phyloP scores from a whole-genome alignment of 345 rosid genomes.

The Mercurialis annua region DNA sequence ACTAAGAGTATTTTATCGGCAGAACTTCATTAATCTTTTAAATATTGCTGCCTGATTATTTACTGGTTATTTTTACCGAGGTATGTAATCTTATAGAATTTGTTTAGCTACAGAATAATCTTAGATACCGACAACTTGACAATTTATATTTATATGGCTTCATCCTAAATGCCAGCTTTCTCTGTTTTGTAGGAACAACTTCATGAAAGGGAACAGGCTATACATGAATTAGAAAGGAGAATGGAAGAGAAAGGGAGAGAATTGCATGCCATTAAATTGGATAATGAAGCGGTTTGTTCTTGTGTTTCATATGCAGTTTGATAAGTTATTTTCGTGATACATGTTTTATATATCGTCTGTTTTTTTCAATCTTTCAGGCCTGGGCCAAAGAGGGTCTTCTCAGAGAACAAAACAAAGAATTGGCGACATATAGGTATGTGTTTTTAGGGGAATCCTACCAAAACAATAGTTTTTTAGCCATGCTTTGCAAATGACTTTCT shows the following conservation, averaged over 20 bases:
- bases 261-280: conserved; percentile 76
- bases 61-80: not conserved
- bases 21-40: not conserved
- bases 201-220: conserved; percentile 54
- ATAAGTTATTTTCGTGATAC: not conserved
- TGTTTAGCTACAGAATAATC: not conserved
- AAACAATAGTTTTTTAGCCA: not conserved
- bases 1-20: not conserved
- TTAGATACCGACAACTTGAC: not conserved
- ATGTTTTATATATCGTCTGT: conserved; percentile 14
- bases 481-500: not conserved
- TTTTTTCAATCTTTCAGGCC: conserved; percentile 41
- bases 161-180: not conserved
- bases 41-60: not conserved
- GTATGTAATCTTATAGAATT: not conserved
- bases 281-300: conserved; percentile 75
- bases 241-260: conserved; percentile 86
- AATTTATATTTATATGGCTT: not conserved
- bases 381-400: conserved; percentile 98
- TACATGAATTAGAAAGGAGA: conserved; percentile 67
- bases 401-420: conserved; percentile 84
- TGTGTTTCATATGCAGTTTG: conserved; percentile 4
- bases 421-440: conserved; percentile 70
- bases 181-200: conserved; percentile 66
- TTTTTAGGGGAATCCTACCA: not conserved